These are phyloP conservation scores for Fomitopsis betulina DNA, from an alignment of 1,284 basidiomycete genomes.

Conservation along the genomic window DNA sequence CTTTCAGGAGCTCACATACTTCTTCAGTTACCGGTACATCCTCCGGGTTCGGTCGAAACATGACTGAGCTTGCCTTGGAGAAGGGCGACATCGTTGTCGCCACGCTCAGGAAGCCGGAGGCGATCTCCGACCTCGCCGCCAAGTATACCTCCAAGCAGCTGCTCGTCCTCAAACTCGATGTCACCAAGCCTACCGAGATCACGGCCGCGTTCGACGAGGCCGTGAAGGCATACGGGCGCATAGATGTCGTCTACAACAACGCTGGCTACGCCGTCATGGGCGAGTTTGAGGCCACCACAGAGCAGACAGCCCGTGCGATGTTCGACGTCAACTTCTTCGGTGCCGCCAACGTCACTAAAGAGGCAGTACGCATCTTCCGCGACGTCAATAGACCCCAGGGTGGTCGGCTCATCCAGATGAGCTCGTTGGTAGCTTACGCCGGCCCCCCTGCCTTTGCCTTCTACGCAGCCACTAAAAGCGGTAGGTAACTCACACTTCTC, in stretches of 20 bases:
- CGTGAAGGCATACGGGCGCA: conserved; percentile 31
- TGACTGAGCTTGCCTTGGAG: conserved; percentile 21
- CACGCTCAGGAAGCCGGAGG: conserved; percentile 25
- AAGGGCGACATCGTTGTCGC: conserved; percentile 28
- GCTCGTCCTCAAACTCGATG: conserved; percentile 35
- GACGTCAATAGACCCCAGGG: conserved; percentile 30
- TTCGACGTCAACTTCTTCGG: conserved; percentile 36
- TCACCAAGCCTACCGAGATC: conserved; percentile 28
- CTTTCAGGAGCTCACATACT: neutral
- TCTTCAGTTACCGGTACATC: conserved; percentile 28
- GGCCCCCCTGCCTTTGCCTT: conserved; percentile 19
- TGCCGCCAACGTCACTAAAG: conserved; percentile 24
- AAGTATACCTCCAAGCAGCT: conserved; percentile 22
- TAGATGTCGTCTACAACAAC: conserved; percentile 43
- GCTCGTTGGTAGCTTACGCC: conserved; percentile 20
- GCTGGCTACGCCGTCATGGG: conserved; percentile 28
- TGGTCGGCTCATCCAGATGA: conserved; percentile 27
- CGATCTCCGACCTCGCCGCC: conserved; percentile 17
- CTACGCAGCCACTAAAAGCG: conserved; percentile 25
- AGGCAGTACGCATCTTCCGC: conserved; percentile 31
- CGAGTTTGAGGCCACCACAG: conserved; percentile 32
- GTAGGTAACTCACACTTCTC: conserved; percentile 8
- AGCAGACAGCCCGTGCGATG: conserved; percentile 23
- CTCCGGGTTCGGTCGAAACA: conserved; percentile 26
- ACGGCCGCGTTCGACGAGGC: conserved; percentile 29